A percentile compares a stretch with the other conserved stretches of the same genome.
phyloP scores from a whole-genome alignment of 257 asterid genomes.

The Solanum piurae region DNA sequence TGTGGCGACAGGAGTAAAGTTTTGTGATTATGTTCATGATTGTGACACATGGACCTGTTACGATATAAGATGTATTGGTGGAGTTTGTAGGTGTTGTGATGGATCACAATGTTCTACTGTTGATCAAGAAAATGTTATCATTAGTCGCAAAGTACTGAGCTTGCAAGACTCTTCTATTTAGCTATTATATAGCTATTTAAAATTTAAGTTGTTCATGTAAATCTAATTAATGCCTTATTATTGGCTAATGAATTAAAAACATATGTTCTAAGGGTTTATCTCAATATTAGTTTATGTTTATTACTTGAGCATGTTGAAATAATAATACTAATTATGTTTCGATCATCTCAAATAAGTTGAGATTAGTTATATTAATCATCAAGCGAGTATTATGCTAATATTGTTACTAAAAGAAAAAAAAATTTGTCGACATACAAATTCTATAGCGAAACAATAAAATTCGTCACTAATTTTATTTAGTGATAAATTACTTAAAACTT shows the following conservation, averaged over 20 bases:
- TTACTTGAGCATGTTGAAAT: background rate
- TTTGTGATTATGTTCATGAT: background rate
- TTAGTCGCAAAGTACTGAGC: background rate
- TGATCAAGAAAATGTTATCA: background rate
- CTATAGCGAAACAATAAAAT: too few species aligned
- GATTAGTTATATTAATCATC: background rate
- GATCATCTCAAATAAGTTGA: background rate
- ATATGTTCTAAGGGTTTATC: background rate
- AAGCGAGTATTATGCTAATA: background rate
- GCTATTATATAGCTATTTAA: background rate
- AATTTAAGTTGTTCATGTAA: background rate
- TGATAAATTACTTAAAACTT: too few species aligned
- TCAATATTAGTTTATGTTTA: background rate
- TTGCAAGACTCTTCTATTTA: background rate
- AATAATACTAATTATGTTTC: background rate
- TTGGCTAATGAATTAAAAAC: background rate
- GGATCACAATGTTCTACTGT: background rate
- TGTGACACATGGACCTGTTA: background rate
- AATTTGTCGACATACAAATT: too few species aligned
- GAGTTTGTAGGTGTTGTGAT: background rate
- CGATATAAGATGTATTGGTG: background rate
- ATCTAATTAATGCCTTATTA: background rate
- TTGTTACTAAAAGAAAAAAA: too few species aligned
- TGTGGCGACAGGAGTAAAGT: background rate
- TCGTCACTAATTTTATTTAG: too few species aligned